A percentile compares a stretch with the other conserved stretches of the same genome.
phyloP scores from a whole-genome alignment of 108 stramenopile genomes.

The Nannochloropsis granulata region DNA sequence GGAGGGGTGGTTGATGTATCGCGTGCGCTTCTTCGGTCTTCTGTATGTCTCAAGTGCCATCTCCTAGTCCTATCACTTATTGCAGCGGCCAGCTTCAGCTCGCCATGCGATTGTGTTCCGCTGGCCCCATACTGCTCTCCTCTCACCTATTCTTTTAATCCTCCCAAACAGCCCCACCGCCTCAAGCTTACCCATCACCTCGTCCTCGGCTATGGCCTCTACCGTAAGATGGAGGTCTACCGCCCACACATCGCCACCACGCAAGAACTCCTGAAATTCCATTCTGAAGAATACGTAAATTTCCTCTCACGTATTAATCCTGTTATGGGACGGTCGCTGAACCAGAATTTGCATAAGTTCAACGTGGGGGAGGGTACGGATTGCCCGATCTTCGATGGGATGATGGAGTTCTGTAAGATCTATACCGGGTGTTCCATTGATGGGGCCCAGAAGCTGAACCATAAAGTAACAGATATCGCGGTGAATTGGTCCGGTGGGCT shows the following conservation, averaged over 20 bases:
- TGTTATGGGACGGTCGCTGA: slow-evolving; percentile 63
- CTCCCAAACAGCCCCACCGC: slow-evolving; percentile 46
- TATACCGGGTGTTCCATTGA: slow-evolving; percentile 88
- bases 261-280: slow-evolving; percentile 80
- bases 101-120: neutral
- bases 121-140: neutral
- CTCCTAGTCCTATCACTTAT: too few relatives aligned
- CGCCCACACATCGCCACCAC: slow-evolving; percentile 73
- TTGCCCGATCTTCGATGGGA: slow-evolving; percentile 97
- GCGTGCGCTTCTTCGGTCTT: too few relatives aligned
- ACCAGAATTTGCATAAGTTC: slow-evolving; percentile 62
- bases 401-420: slow-evolving; percentile 87
- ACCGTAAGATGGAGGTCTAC: slow-evolving; percentile 95
- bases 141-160: neutral
- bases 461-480: slow-evolving; percentile 77
- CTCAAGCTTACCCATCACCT: slow-evolving; percentile 95
- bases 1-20: too few relatives aligned
- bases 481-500: slow-evolving; percentile 98
- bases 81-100: neutral
- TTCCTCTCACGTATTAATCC: slow-evolving; percentile 77
- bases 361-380: slow-evolving; percentile 92
- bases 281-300: slow-evolving; percentile 85
- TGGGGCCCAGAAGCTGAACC: slow-evolving; percentile 87
- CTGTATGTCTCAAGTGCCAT: too few relatives aligned
- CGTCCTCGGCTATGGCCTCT: slow-evolving; percentile 80